Evolutionary conservation across 2,329 filamentous ascomycete species (phyloP).

Genomic region (Aureobasidium uvarum): DNA sequence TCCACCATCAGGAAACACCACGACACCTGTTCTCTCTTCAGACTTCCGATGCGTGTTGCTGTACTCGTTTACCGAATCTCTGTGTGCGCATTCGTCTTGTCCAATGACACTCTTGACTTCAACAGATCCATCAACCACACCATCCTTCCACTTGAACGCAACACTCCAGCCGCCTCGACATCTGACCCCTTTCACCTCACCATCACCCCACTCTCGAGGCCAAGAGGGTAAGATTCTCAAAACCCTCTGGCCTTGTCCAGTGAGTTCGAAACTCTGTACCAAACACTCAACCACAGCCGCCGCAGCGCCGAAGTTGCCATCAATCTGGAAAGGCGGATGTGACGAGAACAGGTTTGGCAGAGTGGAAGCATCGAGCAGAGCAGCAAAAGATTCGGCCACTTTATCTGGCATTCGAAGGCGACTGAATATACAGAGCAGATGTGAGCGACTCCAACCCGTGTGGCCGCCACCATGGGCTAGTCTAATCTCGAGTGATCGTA

Average conservation of each 20-base stretch:
- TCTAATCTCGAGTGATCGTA: not conserved
- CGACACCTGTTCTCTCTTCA: not conserved
- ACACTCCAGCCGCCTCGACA: constrained; percentile 16
- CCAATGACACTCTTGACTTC: constrained; percentile 28
- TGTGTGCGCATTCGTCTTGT: no score
- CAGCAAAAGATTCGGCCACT: not conserved
- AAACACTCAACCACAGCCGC: not conserved
- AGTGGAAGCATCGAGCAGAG: not conserved
- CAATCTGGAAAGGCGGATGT: constrained; percentile 16
- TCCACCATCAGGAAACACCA: not conserved
- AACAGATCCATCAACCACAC: not conserved
- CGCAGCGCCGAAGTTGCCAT: constrained; percentile 10
- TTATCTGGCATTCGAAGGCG: not conserved
- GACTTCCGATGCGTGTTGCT: no score
- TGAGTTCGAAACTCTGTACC: constrained; percentile 20
- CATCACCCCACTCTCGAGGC: not conserved
- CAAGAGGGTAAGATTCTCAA: constrained; percentile 1
- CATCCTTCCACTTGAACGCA: not conserved
- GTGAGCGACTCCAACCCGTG: not conserved
- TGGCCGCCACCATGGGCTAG: constrained; percentile 9
- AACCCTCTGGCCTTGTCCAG: not conserved
- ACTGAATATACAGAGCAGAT: not conserved
- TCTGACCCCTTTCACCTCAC: not conserved
- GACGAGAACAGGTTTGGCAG: not conserved
- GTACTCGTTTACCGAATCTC: not conserved